These are phyloP conservation scores for Stevia rebaudiana DNA, from an alignment of 140 eudicot genomes.

Conservation along the genomic window DNA sequence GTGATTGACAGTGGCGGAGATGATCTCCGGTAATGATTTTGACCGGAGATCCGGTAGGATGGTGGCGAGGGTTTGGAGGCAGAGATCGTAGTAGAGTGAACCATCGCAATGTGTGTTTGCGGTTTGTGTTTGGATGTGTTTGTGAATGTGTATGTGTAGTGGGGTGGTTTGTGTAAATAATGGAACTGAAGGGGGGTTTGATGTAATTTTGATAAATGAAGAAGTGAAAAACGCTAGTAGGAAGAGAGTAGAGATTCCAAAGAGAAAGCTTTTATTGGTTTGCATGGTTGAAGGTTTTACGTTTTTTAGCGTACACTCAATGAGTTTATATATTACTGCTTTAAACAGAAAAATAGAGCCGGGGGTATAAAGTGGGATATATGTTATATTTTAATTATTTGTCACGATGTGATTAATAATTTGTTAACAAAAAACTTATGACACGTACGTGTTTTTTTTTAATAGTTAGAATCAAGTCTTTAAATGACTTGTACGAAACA, in stretches of 20 bases:
- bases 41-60: conserved; percentile 51
- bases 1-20: conserved; percentile 47
- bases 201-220: conserved; percentile 9
- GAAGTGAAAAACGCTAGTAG: conserved; percentile 27
- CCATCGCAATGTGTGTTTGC: conserved; percentile 48
- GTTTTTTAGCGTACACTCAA: conserved; percentile 1
- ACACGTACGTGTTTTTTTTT: too few species aligned
- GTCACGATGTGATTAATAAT: too few species aligned
- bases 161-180: conserved; percentile 18
- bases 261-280: conserved; percentile 19
- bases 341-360: not conserved
- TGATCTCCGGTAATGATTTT: conserved; percentile 58
- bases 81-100: conserved; percentile 46
- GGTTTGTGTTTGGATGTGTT: conserved; percentile 39
- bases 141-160: conserved; percentile 23
- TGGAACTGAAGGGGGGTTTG: conserved; percentile 23
- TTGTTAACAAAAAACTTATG: too few species aligned
- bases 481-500: too few species aligned
- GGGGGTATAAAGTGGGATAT: not conserved
- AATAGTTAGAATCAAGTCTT: too few species aligned
- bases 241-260: conserved; percentile 21
- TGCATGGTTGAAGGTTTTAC: conserved; percentile 21
- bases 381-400: too few species aligned
- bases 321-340: conserved; percentile 14
- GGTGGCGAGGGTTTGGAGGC: conserved; percentile 51